These are phyloP conservation scores for Kondoa subrosea DNA, from an alignment of 768 basidiomycete species.

Conservation along the genomic window DNA sequence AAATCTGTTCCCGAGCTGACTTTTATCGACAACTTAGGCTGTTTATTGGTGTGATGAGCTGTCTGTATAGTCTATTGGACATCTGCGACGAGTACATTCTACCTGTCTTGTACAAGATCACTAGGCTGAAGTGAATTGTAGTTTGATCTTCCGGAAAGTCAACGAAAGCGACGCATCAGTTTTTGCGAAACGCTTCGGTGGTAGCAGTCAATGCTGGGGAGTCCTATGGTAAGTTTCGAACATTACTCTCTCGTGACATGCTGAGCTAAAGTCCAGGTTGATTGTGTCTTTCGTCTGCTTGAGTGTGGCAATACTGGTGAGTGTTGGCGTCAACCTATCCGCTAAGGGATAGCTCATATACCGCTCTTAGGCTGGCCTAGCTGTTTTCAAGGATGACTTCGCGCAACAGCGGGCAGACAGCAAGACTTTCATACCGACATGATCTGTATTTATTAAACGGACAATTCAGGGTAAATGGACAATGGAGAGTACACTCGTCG, in stretches of 20 bases:
- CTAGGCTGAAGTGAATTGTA: slow-evolving; percentile 31
- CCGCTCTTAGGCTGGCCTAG: slow-evolving; percentile 26
- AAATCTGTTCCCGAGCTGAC: neutral
- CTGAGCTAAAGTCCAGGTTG: too few species aligned
- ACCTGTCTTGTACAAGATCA: too few species aligned
- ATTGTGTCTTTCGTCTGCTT: slow-evolving; percentile 58
- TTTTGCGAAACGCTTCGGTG: slow-evolving; percentile 47
- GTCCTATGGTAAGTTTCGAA: too few species aligned
- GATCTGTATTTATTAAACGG: neutral
- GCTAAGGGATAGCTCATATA: too few species aligned
- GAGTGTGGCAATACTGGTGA: slow-evolving; percentile 55
- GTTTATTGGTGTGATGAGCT: slow-evolving; percentile 13
- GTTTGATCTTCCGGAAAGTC: slow-evolving; percentile 40
- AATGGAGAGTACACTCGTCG: too few species aligned
- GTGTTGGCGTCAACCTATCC: slow-evolving; percentile 28
- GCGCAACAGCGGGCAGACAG: slow-evolving; percentile 11
- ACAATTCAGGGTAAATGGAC: too few species aligned
- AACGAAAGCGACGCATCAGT: slow-evolving; percentile 74
- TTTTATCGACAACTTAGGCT: neutral
- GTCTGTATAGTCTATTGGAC: slow-evolving; percentile 46
- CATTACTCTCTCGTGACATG: too few species aligned
- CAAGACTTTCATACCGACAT: slow-evolving; percentile 21
- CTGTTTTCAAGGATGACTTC: slow-evolving; percentile 21
- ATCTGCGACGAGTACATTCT: slow-evolving; percentile 45
- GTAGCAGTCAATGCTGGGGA: slow-evolving; percentile 9